Base-by-base conservation (phyloP, 139 green algal species). In the Coccomyxa sp. region DNA sequence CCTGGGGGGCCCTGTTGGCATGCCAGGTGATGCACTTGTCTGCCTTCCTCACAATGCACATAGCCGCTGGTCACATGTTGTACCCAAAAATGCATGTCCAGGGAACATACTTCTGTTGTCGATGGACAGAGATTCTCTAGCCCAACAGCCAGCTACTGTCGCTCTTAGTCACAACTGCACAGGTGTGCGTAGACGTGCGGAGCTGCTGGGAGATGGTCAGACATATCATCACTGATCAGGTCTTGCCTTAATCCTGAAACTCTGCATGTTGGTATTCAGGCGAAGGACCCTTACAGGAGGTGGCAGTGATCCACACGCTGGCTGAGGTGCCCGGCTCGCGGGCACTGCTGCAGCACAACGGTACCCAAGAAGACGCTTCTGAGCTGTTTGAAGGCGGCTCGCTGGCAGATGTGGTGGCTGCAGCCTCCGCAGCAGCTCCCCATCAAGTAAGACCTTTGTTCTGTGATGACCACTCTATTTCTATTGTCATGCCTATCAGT, bases 1-100 rank as follows among this genome's bases (percentile, higher is more conserved):
- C 34, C n/a, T 87, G n/a, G 85, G 85, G 6, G 85, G 85, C 24
- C 85, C 85, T 0, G 85, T 89, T 0, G 85, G 85, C 33, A 81
- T 89, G 85, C 78, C 82, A 36, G 73, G 73, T 80, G 64, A 6
- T 76, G 29, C 39, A n/a, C 55, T 18, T n/a, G n/a, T n/a, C n/a
- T n/a, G n/a, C n/a, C n/a, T n/a, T n/a, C n/a, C n/a, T n/a, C n/a
- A n/a, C n/a, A n/a, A n/a, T n/a, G n/a, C n/a, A n/a, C n/a, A n/a
- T n/a, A n/a, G n/a, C n/a, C n/a, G n/a, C n/a, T n/a, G n/a, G n/a
- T n/a, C n/a, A n/a, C n/a, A n/a, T n/a, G n/a, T n/a, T n/a, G n/a
- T n/a, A n/a, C n/a, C n/a, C n/a, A n/a, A n/a, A n/a, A n/a, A n/a
- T n/a, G n/a, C n/a, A n/a, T n/a, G n/a, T n/a, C n/a, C n/a, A n/a